Evolutionary conservation across 768 basidiomycete genomes (phyloP), one percentile per base, ranked within the genome.

Genomic region (Lactarius indigo): DNA sequence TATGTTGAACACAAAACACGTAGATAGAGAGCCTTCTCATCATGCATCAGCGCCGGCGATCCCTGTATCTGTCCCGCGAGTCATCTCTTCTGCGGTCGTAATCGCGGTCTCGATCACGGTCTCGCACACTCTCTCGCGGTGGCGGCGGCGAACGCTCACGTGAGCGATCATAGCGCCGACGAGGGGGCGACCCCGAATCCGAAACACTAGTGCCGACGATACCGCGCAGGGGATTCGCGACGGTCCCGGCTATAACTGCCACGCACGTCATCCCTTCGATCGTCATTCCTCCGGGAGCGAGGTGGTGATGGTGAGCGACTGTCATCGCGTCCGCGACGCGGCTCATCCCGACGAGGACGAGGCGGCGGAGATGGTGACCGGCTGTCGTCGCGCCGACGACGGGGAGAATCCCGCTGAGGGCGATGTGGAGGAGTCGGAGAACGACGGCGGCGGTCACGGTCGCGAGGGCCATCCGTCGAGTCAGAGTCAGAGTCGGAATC

Each of bases 401-500:
- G 73, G 44, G 64, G 69, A 30, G 75, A 72, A 57, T 65, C 64
- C 55, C 26, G 54, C 55, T 20, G 75, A 70, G 59, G 68, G 58
- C 66, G 74, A 55, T 73, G 70, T 1, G 77, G 78, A 1, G 80
- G 79, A 0, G 76, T 75, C 1, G 75, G 71, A 7, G 77, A 75
- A 28, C 74, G 75, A 44, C 76, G 76, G 23, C 66, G 66, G 18
- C 70, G 72, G 26, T 69, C 73, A 26, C 72, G 70, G 50, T 73
- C 70, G 20, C 75, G 67, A 13, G 75, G 70, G 65, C 74, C 73
- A 31, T 76, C 77, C 5, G 83, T 82, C 12, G 72, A 41, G 47
- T 76, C 75, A 5, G 81, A 77, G 18, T 74, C 75, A 9, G 81
- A 77, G 18, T 74, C 75, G 3, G 82, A 17, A 35, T 63, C 81